These are phyloP conservation scores for Psilocybe cubensis DNA, from an alignment of 768 basidiomycete species.

Conservation along the genomic window DNA sequence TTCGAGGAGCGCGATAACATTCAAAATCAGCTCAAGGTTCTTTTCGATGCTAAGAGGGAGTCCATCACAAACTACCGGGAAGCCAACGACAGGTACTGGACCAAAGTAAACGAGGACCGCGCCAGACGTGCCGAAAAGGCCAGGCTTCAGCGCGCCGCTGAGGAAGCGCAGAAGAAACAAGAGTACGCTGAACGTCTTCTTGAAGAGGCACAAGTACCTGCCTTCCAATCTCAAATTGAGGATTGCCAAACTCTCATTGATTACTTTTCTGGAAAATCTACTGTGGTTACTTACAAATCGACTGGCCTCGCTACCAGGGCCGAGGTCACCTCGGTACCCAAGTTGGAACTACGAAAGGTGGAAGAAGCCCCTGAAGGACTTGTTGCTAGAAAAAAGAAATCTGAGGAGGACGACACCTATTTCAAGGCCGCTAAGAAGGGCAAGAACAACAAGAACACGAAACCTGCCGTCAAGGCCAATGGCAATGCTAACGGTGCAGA, in stretches of 20 bases:
- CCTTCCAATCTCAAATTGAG: conserved; percentile 92
- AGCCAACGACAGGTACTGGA: conserved; percentile 80
- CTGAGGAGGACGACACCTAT: conserved; percentile 80
- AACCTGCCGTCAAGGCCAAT: conserved; percentile 40
- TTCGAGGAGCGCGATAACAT: conserved; percentile 85
- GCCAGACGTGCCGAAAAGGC: conserved; percentile 79
- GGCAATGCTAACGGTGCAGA: conserved; percentile 36
- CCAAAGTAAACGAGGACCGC: conserved; percentile 87
- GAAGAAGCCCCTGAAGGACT: conserved; percentile 71
- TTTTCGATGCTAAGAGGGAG: conserved; percentile 81
- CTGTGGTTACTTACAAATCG: conserved; percentile 46
- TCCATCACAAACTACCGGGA: conserved; percentile 74
- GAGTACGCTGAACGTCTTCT: conserved; percentile 80
- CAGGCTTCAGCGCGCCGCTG: conserved; percentile 74
- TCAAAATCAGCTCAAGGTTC: conserved; percentile 66
- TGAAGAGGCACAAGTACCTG: conserved; percentile 90
- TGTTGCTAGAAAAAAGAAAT: conserved; percentile 90
- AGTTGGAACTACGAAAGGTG: conserved; percentile 85
- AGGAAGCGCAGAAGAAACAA: conserved; percentile 79
- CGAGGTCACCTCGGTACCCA: conserved; percentile 67
- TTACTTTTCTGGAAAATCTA: conserved; percentile 72
- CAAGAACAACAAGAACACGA: conserved; percentile 44
- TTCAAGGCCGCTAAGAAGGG: conserved; percentile 74
- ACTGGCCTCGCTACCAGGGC: conserved; percentile 36
- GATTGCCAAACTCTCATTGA: conserved; percentile 95